Evolutionary conservation across 495 filamentous ascomycete genomes (phyloP).

Genomic region (Penicillium parvum): DNA sequence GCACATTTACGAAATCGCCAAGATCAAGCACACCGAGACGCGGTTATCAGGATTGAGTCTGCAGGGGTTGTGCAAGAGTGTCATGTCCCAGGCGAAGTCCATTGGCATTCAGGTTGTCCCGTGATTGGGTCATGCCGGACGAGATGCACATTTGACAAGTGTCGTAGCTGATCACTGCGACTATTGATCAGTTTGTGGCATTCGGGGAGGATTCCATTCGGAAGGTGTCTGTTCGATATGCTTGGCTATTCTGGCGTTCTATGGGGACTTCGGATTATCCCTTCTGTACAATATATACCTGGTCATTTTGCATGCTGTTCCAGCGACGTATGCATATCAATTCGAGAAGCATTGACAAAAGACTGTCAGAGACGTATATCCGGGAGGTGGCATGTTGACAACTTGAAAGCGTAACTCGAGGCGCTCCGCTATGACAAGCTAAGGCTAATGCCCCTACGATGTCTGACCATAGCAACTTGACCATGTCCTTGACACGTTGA

Average conservation of each 20-base stretch:
- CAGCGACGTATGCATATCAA: slow-evolving; percentile 8
- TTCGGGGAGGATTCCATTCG: neutral
- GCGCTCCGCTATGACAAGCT: too few species aligned
- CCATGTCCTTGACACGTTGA: too few species aligned
- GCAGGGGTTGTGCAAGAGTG: slow-evolving; percentile 75
- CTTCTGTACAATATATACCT: slow-evolving; percentile 19
- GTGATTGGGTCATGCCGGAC: too few species aligned
- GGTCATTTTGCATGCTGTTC: slow-evolving; percentile 13
- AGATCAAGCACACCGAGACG: slow-evolving; percentile 85
- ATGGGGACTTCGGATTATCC: slow-evolving; percentile 1
- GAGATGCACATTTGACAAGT: too few species aligned
- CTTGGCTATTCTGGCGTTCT: slow-evolving; percentile 11
- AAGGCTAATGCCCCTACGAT: too few species aligned
- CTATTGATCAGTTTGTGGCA: too few species aligned
- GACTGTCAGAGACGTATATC: too few species aligned
- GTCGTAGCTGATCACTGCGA: slow-evolving; percentile 10
- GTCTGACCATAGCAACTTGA: too few species aligned
- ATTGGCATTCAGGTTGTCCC: slow-evolving; percentile 79
- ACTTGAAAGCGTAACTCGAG: too few species aligned
- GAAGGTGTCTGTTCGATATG: slow-evolving; percentile 2
- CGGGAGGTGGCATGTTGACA: too few species aligned
- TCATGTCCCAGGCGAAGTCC: slow-evolving; percentile 84
- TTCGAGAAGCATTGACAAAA: neutral
- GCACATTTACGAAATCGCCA: slow-evolving; percentile 96
- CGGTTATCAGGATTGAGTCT: slow-evolving; percentile 75